Conservation (phyloP, 768 basidiomycete genomes). For the Boletus sp. region DNA sequence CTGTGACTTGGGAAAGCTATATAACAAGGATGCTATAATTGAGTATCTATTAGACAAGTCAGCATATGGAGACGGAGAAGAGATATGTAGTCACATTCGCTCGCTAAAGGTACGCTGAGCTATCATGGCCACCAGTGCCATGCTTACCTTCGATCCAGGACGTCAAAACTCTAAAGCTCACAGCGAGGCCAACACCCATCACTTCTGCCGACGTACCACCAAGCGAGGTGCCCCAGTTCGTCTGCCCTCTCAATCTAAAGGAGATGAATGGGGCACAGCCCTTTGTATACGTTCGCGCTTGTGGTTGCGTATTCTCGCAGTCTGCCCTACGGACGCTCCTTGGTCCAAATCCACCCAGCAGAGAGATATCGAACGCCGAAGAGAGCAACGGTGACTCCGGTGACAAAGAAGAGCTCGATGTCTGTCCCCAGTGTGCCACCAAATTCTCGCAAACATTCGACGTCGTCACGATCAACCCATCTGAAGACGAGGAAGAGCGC, state of each 20-base stretch:
- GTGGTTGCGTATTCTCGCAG: constrained; percentile 90
- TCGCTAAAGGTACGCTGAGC: constrained; percentile 71
- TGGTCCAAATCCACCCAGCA: constrained; percentile 27
- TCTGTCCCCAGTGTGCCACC: constrained; percentile 75
- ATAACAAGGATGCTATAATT: constrained; percentile 93
- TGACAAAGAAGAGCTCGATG: constrained; percentile 40
- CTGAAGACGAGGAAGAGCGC: constrained; percentile 57
- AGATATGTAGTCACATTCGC: constrained; percentile 89
- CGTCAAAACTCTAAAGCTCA: constrained; percentile 78
- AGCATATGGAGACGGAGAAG: constrained; percentile 86
- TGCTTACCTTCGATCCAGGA: constrained; percentile 50
- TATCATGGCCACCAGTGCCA: neutral
- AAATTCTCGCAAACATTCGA: constrained; percentile 61
- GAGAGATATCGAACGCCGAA: constrained; percentile 22
- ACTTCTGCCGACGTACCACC: constrained; percentile 34
- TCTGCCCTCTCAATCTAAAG: constrained; percentile 88
- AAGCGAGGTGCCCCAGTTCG: constrained; percentile 62
- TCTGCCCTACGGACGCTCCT: constrained; percentile 67
- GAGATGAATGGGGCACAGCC: constrained; percentile 93
- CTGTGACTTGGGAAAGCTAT: constrained; percentile 88
- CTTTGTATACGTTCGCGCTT: constrained; percentile 81
- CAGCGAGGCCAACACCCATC: constrained; percentile 58
- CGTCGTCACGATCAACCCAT: constrained; percentile 65
- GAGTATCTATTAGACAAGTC: constrained; percentile 83
- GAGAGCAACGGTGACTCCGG: constrained; percentile 22